Evolutionary conservation across 768 basidiomycete genomes (phyloP), one percentile per base, ranked within the genome.

Genomic region (Phaeotremella skinneri): DNA sequence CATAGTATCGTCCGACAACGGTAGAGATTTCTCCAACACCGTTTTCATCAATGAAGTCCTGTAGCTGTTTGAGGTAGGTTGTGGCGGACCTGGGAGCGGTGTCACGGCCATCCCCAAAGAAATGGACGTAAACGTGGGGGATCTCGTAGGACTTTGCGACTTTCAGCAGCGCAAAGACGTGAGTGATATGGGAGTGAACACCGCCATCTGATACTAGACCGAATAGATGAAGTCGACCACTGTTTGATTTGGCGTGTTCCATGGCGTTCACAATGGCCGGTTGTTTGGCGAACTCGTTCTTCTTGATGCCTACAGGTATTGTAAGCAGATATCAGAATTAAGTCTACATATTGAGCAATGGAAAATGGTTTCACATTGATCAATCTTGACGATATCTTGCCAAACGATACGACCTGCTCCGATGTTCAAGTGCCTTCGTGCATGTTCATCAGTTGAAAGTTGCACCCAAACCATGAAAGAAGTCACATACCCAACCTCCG

Each of bases 301-400:
- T 94, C 79, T 90, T 86, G 78, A 97, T 94, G 20, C 86, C 76
- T 78, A 55, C 13, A 17, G 25, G 41, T 6, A 7, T 17, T 21
- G 37, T 58, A 41, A 63, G 51, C 49, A n/a, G n/a, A n/a, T 25
- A 13, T 2, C 3, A 31, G 2, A 27, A 4, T 49, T 21, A 20
- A 43, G 16, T 2, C 32, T 5, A n/a, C n/a, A n/a, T n/a, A n/a
- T n/a, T n/a, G n/a, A n/a, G n/a, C n/a, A n/a, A n/a, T n/a, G n/a
- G n/a, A n/a, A n/a, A n/a, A n/a, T n/a, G n/a, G n/a, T n/a, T n/a
- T 61, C 39, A 77, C 77, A 82, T 48, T 91, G 87, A 69, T 97
- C 92, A 70, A 96, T 96, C 63, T 87, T 85, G 69, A 96, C 93
- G 66, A 97, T 97, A 70, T 97, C 93, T 77, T 97, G 93, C 93